A percentile compares a stretch with the other conserved stretches of the same genome.
phyloP scores from a whole-genome alignment of 2,329 filamentous ascomycete species.

The Endoconidiophora polonica region DNA sequence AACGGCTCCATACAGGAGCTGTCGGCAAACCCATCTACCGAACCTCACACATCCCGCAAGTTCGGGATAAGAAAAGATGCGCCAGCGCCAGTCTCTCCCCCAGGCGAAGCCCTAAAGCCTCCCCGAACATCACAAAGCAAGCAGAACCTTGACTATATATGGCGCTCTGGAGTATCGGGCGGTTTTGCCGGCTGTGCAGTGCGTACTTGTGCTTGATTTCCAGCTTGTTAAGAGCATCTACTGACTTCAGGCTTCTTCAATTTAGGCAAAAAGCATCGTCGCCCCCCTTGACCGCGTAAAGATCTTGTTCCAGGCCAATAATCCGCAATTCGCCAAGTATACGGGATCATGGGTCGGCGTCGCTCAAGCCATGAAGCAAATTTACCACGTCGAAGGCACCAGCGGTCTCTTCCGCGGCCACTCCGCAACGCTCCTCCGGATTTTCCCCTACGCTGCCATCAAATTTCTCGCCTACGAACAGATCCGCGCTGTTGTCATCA shows the following conservation, averaged over 20 bases:
- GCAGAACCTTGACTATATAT: slow-evolving; percentile 66
- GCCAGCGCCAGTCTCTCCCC: slow-evolving; percentile 29
- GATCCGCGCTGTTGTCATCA: slow-evolving; percentile 66
- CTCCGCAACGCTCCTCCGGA: slow-evolving; percentile 80
- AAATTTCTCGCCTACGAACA: slow-evolving; percentile 98
- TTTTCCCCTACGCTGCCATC: slow-evolving; percentile 94
- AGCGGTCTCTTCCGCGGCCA: slow-evolving; percentile 80
- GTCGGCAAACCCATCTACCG: not conserved
- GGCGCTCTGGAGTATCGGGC: slow-evolving; percentile 71
- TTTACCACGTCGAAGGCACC: slow-evolving; percentile 57
- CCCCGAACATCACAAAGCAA: slow-evolving; percentile 31
- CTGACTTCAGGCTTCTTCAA: not conserved
- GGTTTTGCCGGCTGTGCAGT: slow-evolving; percentile 86
- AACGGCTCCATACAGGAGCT: slow-evolving; percentile 6
- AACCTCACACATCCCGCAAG: not conserved
- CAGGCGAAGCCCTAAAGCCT: slow-evolving; percentile 27
- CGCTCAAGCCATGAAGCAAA: slow-evolving; percentile 65
- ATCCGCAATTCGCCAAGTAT: slow-evolving; percentile 87
- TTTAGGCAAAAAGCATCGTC: slow-evolving; percentile 82
- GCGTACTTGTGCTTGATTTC: slow-evolving; percentile 22
- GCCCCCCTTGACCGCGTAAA: slow-evolving; percentile 95
- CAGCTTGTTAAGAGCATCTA: not conserved
- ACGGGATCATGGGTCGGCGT: slow-evolving; percentile 77
- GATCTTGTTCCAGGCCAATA: slow-evolving; percentile 93
- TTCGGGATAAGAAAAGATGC: slow-evolving; percentile 16